phyloP scores from a whole-genome alignment of 108 stramenopile genomes.

The Parietichytrium sp. region DNA sequence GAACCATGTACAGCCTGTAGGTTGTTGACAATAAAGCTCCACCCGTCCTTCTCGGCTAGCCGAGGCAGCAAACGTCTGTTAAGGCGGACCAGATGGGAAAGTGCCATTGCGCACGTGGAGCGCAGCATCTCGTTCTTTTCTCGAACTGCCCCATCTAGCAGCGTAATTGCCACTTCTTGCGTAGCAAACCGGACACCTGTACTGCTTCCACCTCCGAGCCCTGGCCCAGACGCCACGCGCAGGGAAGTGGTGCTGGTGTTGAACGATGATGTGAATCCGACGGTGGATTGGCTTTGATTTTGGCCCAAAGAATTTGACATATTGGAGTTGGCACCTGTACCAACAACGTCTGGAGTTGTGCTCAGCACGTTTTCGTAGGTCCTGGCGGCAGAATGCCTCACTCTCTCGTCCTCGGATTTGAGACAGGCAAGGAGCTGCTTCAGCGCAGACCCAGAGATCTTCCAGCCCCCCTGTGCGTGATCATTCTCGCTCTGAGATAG shows the following conservation, averaged over 20 bases:
- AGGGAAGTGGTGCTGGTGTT: too few species aligned
- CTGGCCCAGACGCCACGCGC: too few species aligned
- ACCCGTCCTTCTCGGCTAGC: background rate
- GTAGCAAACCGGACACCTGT: too few species aligned
- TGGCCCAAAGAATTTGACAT: too few species aligned
- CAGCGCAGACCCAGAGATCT: slow-evolving; percentile 25
- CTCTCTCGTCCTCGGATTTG: background rate
- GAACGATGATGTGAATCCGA: too few species aligned
- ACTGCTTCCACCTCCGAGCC: too few species aligned
- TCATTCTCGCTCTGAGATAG: too few species aligned
- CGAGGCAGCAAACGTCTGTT: slow-evolving; percentile 22
- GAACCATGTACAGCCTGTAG: slow-evolving; percentile 34
- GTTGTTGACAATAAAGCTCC: slow-evolving; percentile 11
- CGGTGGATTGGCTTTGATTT: too few species aligned
- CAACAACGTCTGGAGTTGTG: background rate
- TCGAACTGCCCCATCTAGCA: background rate
- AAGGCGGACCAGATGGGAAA: background rate
- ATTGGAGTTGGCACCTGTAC: background rate
- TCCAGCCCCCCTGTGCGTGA: background rate
- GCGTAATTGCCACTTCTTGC: background rate
- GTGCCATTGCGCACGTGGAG: slow-evolving; percentile 37
- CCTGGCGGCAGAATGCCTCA: background rate
- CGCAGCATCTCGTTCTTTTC: slow-evolving; percentile 19
- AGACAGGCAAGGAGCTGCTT: slow-evolving; percentile 23
- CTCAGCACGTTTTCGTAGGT: slow-evolving; percentile 14